Evolutionary conservation across 208 protist genomes (phyloP), one percentile per base, ranked within the genome.

Genomic region (Acanthamoeba lenticulata): DNA sequence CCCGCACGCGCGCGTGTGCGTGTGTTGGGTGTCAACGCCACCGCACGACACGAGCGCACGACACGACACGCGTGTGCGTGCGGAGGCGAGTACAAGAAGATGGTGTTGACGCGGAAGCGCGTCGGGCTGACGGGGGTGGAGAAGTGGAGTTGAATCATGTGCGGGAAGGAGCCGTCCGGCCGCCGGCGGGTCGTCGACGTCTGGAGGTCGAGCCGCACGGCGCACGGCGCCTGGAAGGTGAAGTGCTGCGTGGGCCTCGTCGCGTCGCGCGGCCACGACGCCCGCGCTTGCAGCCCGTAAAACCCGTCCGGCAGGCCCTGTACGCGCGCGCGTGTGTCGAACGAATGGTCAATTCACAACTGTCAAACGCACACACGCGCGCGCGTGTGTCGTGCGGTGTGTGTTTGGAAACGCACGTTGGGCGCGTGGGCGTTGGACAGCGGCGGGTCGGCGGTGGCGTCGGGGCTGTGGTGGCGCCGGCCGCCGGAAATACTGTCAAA

Each of bases 151-250:
- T 85, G 74, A 19, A 85, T 85, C 38, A 85, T 45, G 27, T 6
- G 32, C n/a, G 74, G 44, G 0, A 6, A 34, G 38, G 74, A 85
- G 19, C 74, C 74, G 42, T 85, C 74, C 27, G 57, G 57, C 17
- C 57, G 57, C n/a, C 29, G 47, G 5, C 21, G 1, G 9, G 9
- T 79, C 67, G 17, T 85, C 74, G 36, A 55, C 1, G 74, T 85
- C 44, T 45, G 74, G 19, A 85, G 74, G 44, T 85, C 74, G 42
- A 85, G 74, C 24, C 74, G 2, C 13, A 85, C 74, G 9, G 21
- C 32, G 44, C 42, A 85, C n/a, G 74, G 74, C 42, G n/a, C 42
- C 74, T 85, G 74, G 74, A 85, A 85, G 27, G 74, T 85, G 74
- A 85, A 85, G 27, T 42, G 38, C 44, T 55, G 44, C 74, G 2